phyloP scores from a whole-genome alignment of 768 basidiomycete species.

The Tremella fuciformis region DNA sequence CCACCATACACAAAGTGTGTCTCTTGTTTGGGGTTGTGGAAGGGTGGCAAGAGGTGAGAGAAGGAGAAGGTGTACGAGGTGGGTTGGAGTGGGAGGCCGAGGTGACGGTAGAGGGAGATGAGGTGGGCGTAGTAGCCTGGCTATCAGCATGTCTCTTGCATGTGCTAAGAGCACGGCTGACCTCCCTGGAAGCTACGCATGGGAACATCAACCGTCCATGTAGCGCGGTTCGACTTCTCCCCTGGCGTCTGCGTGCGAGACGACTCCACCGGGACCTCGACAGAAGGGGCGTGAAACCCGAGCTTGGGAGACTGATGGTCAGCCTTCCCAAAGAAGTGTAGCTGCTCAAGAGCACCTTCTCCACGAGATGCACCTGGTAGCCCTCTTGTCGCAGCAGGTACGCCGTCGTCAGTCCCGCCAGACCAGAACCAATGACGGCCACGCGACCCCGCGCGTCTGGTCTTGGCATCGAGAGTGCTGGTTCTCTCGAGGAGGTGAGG shows the following conservation, averaged over 20 bases:
- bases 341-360: conserved; percentile 59
- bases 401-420: conserved; percentile 70
- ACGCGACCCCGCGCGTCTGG: conserved; percentile 48
- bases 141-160: neutral
- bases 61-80: conserved; percentile 72
- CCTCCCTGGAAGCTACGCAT: conserved; percentile 81
- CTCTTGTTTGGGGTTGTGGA: conserved; percentile 32
- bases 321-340: conserved; percentile 6
- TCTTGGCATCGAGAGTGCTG: neutral
- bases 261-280: conserved; percentile 41
- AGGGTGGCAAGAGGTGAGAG: conserved; percentile 54
- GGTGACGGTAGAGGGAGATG: conserved; percentile 63
- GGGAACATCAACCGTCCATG: conserved; percentile 67
- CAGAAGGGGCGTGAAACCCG: conserved; percentile 66
- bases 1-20: conserved; percentile 68
- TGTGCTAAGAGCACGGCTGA: conserved; percentile 42
- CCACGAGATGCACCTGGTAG: conserved; percentile 70
- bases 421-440: conserved; percentile 68
- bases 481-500: neutral
- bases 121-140: conserved; percentile 71
- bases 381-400: conserved; percentile 59
- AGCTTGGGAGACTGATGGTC: conserved; percentile 57
- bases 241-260: conserved; percentile 34
- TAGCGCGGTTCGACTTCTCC: conserved; percentile 1
- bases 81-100: conserved; percentile 61